Conservation (phyloP, 1,139 yeast genomes). For the Lodderomyces metapsilosis region DNA sequence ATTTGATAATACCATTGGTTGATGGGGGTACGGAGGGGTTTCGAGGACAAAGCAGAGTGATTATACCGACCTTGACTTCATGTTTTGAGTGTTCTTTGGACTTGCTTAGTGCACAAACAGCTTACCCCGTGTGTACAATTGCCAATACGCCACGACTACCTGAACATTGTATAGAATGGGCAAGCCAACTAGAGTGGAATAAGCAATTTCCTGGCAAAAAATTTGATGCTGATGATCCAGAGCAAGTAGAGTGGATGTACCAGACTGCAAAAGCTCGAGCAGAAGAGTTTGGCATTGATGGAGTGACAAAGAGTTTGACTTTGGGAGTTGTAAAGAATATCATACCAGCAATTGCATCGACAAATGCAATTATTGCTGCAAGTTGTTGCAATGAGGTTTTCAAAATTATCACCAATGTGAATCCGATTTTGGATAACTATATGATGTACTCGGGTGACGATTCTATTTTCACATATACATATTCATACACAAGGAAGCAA, state of each 20-base stretch:
- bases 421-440: slow-evolving; percentile 71
- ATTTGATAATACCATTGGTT: slow-evolving; percentile 69
- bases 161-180: slow-evolving; percentile 95
- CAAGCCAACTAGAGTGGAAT: slow-evolving; percentile 77
- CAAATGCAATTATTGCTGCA: slow-evolving; percentile 92
- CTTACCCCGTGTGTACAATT: slow-evolving; percentile 90
- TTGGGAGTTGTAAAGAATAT: slow-evolving; percentile 90
- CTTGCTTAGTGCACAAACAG: slow-evolving; percentile 65
- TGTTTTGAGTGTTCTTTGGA: slow-evolving; percentile 93
- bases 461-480: slow-evolving; percentile 73
- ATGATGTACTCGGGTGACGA: slow-evolving; percentile 86
- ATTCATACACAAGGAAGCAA: slow-evolving; percentile 55
- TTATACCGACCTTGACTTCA: slow-evolving; percentile 78
- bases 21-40: slow-evolving; percentile 98
- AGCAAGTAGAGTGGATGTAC: slow-evolving; percentile 67
- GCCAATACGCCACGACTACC: slow-evolving; percentile 92
- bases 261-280: slow-evolving; percentile 62
- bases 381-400: slow-evolving; percentile 87
- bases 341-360: slow-evolving; percentile 92
- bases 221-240: slow-evolving; percentile 69
- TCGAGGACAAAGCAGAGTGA: slow-evolving; percentile 87
- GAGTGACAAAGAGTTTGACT: slow-evolving; percentile 70
- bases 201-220: slow-evolving; percentile 39
- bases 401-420: slow-evolving; percentile 68
- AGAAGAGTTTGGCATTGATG: slow-evolving; percentile 58